A percentile compares a stretch with the other conserved stretches of the same genome.
These are phyloP conservation scores for Reticulascus tulasneorum DNA, from an alignment of 2,329 filamentous ascomycete genomes.

Conservation along the genomic window DNA sequence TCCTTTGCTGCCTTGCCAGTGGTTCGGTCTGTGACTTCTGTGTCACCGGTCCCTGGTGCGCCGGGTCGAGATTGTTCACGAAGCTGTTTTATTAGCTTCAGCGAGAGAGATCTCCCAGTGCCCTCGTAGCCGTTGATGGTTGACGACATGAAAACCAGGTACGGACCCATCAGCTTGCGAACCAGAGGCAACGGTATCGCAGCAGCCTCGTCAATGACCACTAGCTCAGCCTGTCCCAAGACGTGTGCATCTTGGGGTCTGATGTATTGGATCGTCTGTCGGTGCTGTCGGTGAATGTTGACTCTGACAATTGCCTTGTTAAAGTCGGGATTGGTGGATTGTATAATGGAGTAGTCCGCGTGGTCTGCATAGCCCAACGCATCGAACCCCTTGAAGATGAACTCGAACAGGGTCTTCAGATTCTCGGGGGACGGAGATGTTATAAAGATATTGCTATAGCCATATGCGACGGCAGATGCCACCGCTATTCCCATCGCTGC, in stretches of 20 bases:
- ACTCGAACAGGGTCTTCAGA: conserved; percentile 96
- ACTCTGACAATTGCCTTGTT: conserved; percentile 98
- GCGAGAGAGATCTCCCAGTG: conserved; percentile 86
- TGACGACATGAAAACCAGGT: conserved; percentile 98
- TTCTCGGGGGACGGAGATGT: conserved; percentile 97
- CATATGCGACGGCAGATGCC: conserved; percentile 88
- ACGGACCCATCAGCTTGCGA: conserved; percentile 90
- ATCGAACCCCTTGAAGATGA: conserved; percentile 97
- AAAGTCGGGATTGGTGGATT: conserved; percentile 97
- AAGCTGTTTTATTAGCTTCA: conserved; percentile 96
- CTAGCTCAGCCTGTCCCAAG: conserved; percentile 86
- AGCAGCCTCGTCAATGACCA: conserved; percentile 96
- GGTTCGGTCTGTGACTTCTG: conserved; percentile 70
- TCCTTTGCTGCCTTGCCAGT: conserved; percentile 71
- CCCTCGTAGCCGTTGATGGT: conserved; percentile 99
- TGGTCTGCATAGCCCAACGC: conserved; percentile 91
- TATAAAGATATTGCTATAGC: conserved; percentile 99
- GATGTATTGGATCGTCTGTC: conserved; percentile 98
- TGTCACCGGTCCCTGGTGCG: conserved; percentile 50
- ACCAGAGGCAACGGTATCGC: conserved; percentile 93
- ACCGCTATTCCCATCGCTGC: conserved; percentile 92
- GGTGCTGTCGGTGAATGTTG: conserved; percentile 90
- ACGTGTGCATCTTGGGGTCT: conserved; percentile 94
- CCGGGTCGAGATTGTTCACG: conserved; percentile 81
- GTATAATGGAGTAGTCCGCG: conserved; percentile 94